phyloP scores from a whole-genome alignment of 1,284 basidiomycete genomes.

The Anthracocystis panici-leucophaei region DNA sequence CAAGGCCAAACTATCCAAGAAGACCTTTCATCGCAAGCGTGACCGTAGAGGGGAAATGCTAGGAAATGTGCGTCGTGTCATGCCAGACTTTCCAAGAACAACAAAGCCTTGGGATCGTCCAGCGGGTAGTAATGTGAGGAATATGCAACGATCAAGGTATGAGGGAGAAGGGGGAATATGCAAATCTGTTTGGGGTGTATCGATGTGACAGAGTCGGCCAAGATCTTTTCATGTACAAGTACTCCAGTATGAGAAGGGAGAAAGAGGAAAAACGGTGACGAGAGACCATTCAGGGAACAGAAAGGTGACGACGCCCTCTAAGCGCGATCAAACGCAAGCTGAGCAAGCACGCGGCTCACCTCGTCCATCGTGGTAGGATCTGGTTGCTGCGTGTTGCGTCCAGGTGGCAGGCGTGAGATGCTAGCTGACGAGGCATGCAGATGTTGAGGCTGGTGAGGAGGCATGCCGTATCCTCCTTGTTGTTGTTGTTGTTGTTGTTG shows the following conservation, averaged over 20 bases:
- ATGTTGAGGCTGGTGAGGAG: conserved; percentile 37
- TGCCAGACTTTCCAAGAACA: background rate
- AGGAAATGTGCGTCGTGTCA: no score
- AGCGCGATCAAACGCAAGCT: conserved; percentile 61
- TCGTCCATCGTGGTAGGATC: conserved; percentile 64
- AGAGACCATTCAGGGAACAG: background rate
- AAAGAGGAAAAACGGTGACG: conserved; percentile 1
- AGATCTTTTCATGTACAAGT: conserved; percentile 10
- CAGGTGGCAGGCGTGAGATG: conserved; percentile 55
- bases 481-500: conserved; percentile 10
- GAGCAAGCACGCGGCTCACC: conserved; percentile 64
- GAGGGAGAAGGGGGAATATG: conserved; percentile 7
- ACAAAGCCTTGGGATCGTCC: background rate
- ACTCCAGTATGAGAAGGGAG: conserved; percentile 2
- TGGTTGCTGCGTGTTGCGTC: conserved; percentile 32
- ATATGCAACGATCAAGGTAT: conserved; percentile 9
- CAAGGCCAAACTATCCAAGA: no score
- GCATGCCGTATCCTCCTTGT: conserved; percentile 21
- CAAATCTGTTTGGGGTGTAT: conserved; percentile 1
- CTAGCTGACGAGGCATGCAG: conserved; percentile 48
- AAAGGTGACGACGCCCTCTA: conserved; percentile 18
- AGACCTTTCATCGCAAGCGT: no score
- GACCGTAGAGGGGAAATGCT: no score
- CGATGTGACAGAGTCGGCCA: background rate
- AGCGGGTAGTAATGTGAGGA: conserved; percentile 6